Evolutionary conservation across 2,329 filamentous ascomycete species (phyloP).

Genomic region (Hypoxylon sp.): DNA sequence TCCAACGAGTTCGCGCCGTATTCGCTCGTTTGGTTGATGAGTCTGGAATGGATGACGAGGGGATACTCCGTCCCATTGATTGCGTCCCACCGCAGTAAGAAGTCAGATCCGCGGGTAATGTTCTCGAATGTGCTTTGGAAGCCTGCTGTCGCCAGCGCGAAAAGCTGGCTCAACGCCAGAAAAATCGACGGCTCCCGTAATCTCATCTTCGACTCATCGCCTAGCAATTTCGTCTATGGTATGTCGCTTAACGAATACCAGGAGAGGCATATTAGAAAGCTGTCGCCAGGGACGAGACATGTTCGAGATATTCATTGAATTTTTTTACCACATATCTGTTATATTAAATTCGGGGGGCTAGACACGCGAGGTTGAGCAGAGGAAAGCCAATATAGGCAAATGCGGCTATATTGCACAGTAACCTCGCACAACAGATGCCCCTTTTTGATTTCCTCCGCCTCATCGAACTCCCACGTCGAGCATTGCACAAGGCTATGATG

Average conservation of each 20-base stretch:
- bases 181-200: not conserved
- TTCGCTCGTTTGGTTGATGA: constrained; percentile 38
- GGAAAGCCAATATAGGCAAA: constrained; percentile 21
- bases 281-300: not conserved
- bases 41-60: constrained; percentile 30
- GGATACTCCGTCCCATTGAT: constrained; percentile 29
- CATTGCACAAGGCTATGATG: too few species aligned
- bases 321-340: not conserved
- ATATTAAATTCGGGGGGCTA: not conserved
- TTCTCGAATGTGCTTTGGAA: constrained; percentile 33
- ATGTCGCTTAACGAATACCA: not conserved
- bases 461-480: not conserved
- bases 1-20: constrained; percentile 36
- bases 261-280: not conserved
- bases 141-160: not conserved
- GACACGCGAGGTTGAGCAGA: not conserved
- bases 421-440: not conserved
- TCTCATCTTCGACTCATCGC: constrained; percentile 6
- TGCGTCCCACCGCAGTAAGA: constrained; percentile 37
- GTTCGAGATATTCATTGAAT: not conserved
- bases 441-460: not conserved
- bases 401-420: constrained; percentile 5
- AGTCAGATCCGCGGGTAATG: constrained; percentile 33
- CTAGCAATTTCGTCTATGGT: not conserved
- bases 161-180: constrained; percentile 8